Evolutionary conservation across 2,329 filamentous ascomycete genomes (phyloP).

Genomic region (Pseudophaeomoniella oleicola): DNA sequence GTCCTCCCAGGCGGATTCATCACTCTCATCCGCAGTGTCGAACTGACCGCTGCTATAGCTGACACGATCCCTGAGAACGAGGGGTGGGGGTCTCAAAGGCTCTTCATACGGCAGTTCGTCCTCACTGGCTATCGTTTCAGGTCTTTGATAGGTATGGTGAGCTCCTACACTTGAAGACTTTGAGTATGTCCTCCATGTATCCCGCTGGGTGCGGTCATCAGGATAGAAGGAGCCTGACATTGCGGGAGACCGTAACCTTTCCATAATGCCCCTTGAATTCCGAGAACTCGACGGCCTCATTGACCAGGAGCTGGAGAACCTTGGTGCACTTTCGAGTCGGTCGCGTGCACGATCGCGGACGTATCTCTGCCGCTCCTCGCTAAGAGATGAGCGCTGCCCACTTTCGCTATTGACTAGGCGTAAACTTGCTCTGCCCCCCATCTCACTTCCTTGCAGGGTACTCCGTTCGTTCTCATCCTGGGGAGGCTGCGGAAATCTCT

Average conservation of each 20-base stretch:
- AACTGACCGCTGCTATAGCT: slow-evolving; percentile 8
- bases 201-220: neutral
- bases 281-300: neutral
- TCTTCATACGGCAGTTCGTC: neutral
- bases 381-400: slow-evolving; percentile 4
- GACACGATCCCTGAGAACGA: neutral
- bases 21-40: slow-evolving; percentile 5
- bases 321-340: slow-evolving; percentile 6
- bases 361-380: slow-evolving; percentile 7
- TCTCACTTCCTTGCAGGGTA: neutral
- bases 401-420: slow-evolving; percentile 1
- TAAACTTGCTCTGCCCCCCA: slow-evolving; percentile 1
- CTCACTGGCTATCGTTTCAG: neutral
- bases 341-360: slow-evolving; percentile 9
- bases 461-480: slow-evolving; percentile 2
- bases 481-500: slow-evolving; percentile 8
- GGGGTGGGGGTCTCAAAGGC: neutral
- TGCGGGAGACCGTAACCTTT: neutral
- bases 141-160: neutral
- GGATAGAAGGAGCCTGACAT: neutral
- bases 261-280: neutral
- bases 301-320: slow-evolving; percentile 9
- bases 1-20: slow-evolving; percentile 8
- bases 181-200: neutral
- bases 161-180: neutral